These are phyloP conservation scores for Alnus glutinosa DNA, from an alignment of 306 rosid species.

Conservation along the genomic window DNA sequence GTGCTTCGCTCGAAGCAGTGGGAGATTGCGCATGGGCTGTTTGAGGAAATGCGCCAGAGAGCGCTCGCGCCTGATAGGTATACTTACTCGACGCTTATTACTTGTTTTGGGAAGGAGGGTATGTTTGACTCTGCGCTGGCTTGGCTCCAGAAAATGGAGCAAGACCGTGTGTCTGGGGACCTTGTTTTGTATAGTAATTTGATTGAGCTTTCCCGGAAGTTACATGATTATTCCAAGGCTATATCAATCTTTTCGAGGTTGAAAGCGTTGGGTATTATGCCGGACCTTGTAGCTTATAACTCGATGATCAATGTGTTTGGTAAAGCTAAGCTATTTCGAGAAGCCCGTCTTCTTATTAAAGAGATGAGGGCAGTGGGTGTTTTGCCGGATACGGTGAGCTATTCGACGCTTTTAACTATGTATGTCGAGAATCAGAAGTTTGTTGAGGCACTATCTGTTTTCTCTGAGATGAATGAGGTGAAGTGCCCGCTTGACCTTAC, in stretches of 20 bases:
- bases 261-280: constrained; percentile 59
- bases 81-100: constrained; percentile 87
- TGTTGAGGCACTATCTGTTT: constrained; percentile 78
- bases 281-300: constrained; percentile 79
- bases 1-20: constrained; percentile 83
- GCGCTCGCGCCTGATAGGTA: constrained; percentile 86
- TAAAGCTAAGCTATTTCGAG: constrained; percentile 81
- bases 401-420: constrained; percentile 66
- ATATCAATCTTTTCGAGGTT: constrained; percentile 67
- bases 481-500: constrained; percentile 66
- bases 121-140: constrained; percentile 82
- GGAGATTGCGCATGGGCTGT: constrained; percentile 84
- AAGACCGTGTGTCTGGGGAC: constrained; percentile 78
- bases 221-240: constrained; percentile 82
- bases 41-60: constrained; percentile 86
- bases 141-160: constrained; percentile 94
- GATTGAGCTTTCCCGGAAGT: constrained; percentile 83
- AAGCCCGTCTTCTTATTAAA: constrained; percentile 67
- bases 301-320: constrained; percentile 88
- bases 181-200: constrained; percentile 80
- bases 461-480: constrained; percentile 75
- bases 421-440: constrained; percentile 79
- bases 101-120: constrained; percentile 74
- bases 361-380: constrained; percentile 73
- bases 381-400: constrained; percentile 70